Base-by-base conservation (phyloP, 371 early-diverging fungal genomes). In the Conidiobolus incongruus region DNA sequence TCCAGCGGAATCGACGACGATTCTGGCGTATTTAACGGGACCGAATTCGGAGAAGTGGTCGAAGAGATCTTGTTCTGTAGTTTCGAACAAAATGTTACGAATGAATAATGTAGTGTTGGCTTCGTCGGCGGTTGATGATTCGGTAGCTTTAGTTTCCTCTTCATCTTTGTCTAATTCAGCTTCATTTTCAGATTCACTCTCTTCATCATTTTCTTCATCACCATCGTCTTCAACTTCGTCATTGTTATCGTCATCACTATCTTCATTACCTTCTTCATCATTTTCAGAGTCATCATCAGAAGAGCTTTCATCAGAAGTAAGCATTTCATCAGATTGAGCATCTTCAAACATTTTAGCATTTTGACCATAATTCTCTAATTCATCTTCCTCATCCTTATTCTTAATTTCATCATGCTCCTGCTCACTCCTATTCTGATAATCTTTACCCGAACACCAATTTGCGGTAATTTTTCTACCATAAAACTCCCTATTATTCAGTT, bases 31-130 rank as follows among this genome's bases (percentile, higher is more conserved):
- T 7, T 76, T 66, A 28, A 94, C 57, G 39, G 63, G 56, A 8
- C 95, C 95, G 65, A 68, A 75, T 45, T 64, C 63, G 23, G 51
- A 61, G 61, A 86, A 60, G 1, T 69, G 54, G 44, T 72, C 71
- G 46, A 63, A 60, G 11, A 94, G 64, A 38, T 74, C 81, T 33
- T 80, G 77, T 52, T 89, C 80, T 8, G 74, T 77, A 1, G 84
- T 72, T 26, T 89, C 92, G 50, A 88, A 93, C 23, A 80, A 65
- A 38, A 94, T 53, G 55, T 94, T 94, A 36, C 92, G 72, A 26
- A 94, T 64, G 56, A 94, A 94, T 23, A 93, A 64, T 2, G 94
- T 93, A 44, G 73, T 69, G 20, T 75, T 44, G 16, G 59, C 56
- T 54, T 60, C 30, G 52, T 46, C 5, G 55, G 54, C 31, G 45